phyloP scores from a whole-genome alignment of 2,329 filamentous ascomycete species.

The Tothia fuscella region DNA sequence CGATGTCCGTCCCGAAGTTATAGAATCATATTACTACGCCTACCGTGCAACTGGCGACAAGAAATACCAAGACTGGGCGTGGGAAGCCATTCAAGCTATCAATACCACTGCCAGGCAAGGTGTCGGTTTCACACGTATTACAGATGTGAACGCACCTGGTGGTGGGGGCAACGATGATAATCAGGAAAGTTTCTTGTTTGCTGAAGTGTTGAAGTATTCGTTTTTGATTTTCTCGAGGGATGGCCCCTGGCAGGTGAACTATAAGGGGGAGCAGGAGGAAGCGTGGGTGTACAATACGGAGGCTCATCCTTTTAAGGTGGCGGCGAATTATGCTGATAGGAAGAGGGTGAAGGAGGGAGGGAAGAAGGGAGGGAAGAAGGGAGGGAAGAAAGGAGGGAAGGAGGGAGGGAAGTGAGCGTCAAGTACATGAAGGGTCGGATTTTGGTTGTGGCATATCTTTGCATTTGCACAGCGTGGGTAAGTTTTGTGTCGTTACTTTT shows the following conservation, averaged over 20 bases:
- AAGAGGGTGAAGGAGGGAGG: not conserved
- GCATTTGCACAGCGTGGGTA: too few species aligned
- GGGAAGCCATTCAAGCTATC: conserved; percentile 63
- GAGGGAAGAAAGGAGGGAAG: too few species aligned
- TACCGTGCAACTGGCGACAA: conserved; percentile 64
- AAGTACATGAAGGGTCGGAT: too few species aligned
- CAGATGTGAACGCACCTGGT: conserved; percentile 49
- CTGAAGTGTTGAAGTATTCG: conserved; percentile 75
- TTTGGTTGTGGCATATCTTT: too few species aligned
- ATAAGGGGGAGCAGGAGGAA: conserved; percentile 24
- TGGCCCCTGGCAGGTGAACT: conserved; percentile 44
- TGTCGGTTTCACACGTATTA: conserved; percentile 55
- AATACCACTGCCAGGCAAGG: conserved; percentile 49
- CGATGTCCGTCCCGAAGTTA: conserved; percentile 64
- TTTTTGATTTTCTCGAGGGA: conserved; percentile 60
- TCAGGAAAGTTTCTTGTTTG: conserved; percentile 82
- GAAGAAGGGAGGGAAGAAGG: too few species aligned
- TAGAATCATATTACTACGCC: conserved; percentile 80
- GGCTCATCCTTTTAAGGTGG: conserved; percentile 47
- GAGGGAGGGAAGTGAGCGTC: too few species aligned
- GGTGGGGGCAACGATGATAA: conserved; percentile 55
- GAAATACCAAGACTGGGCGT: conserved; percentile 75
- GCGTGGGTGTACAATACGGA: conserved; percentile 53
- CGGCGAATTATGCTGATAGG: conserved; percentile 12
- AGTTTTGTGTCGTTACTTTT: too few species aligned